Evolutionary conservation across 2,329 filamentous ascomycete genomes (phyloP).

Genomic region (Trichoderma arundinaceum): DNA sequence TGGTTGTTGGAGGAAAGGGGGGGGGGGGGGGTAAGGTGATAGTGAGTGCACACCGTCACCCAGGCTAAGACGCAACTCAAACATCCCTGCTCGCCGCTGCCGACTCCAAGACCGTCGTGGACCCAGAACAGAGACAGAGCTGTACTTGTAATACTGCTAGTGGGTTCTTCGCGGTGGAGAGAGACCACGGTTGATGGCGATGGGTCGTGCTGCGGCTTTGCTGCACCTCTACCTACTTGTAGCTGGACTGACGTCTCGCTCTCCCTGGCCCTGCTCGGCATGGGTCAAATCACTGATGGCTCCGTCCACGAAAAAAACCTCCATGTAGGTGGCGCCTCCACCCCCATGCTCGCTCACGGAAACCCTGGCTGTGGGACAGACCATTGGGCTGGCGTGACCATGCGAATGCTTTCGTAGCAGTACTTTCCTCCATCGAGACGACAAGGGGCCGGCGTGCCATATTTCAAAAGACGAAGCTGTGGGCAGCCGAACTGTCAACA

Average conservation of each 20-base stretch:
- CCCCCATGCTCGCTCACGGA: slow-evolving; percentile 28
- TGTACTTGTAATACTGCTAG: slow-evolving; percentile 21
- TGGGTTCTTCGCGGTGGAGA: slow-evolving; percentile 27
- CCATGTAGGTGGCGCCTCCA: slow-evolving; percentile 27
- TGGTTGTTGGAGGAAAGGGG: slow-evolving; percentile 4
- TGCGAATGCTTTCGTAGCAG: slow-evolving; percentile 27
- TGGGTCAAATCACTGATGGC: slow-evolving; percentile 29
- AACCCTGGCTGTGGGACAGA: slow-evolving; percentile 28
- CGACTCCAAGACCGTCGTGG: slow-evolving; percentile 25
- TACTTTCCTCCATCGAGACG: slow-evolving; percentile 25
- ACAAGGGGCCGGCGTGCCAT: slow-evolving; percentile 28
- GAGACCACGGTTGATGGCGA: slow-evolving; percentile 24
- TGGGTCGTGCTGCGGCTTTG: slow-evolving; percentile 26
- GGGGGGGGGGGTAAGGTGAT: slow-evolving; percentile 10
- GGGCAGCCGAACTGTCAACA: slow-evolving; percentile 26
- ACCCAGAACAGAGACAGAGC: slow-evolving; percentile 26
- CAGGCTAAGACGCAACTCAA: slow-evolving; percentile 25
- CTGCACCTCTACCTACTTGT: slow-evolving; percentile 24
- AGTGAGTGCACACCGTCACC: slow-evolving; percentile 22
- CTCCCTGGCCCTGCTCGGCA: slow-evolving; percentile 19
- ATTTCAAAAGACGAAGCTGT: slow-evolving; percentile 28
- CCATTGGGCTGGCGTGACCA: slow-evolving; percentile 31
- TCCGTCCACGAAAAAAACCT: slow-evolving; percentile 28
- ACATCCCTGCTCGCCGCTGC: slow-evolving; percentile 25
- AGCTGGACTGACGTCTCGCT: slow-evolving; percentile 29